These are phyloP conservation scores for Rhizoctonia solani DNA, from an alignment of 1,284 basidiomycete genomes.

Conservation along the genomic window DNA sequence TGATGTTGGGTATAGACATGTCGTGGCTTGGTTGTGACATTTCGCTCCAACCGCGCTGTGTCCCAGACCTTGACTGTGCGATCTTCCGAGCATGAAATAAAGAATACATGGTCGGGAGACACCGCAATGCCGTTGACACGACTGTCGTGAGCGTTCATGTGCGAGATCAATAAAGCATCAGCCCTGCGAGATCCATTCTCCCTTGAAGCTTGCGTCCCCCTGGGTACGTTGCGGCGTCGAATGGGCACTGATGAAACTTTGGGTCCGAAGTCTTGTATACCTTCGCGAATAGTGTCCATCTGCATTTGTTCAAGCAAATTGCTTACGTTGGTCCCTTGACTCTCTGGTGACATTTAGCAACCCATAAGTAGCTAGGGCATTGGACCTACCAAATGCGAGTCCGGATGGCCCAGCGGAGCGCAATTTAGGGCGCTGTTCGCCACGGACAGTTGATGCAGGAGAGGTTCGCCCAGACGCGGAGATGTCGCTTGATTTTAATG, in stretches of 20 bases:
- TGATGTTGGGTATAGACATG: constrained; percentile 80
- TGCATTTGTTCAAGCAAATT: constrained; percentile 88
- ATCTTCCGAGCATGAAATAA: too few relatives aligned
- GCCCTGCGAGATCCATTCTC: constrained; percentile 56
- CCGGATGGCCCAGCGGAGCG: constrained; percentile 16
- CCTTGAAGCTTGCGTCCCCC: constrained; percentile 64
- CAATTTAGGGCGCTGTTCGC: constrained; percentile 9
- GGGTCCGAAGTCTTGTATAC: constrained; percentile 88
- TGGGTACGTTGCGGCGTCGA: constrained; percentile 69
- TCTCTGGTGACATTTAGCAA: too few relatives aligned
- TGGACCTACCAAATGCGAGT: neutral
- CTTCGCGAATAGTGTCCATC: constrained; percentile 78
- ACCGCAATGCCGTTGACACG: constrained; percentile 81
- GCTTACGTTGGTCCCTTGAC: constrained; percentile 83
- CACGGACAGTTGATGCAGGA: constrained; percentile 39
- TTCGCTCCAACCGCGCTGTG: constrained; percentile 75
- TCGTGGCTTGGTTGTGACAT: constrained; percentile 75
- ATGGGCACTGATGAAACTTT: constrained; percentile 77
- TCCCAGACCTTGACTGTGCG: constrained; percentile 90
- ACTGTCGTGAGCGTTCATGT: constrained; percentile 83
- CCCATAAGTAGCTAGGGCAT: neutral
- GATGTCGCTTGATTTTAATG: constrained; percentile 63
- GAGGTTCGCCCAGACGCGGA: constrained; percentile 62
- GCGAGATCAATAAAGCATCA: constrained; percentile 80
- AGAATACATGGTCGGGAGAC: constrained; percentile 93